Base-by-base conservation (phyloP, 2,329 filamentous ascomycete species). In the Arthrobotrys entomopaga region DNA sequence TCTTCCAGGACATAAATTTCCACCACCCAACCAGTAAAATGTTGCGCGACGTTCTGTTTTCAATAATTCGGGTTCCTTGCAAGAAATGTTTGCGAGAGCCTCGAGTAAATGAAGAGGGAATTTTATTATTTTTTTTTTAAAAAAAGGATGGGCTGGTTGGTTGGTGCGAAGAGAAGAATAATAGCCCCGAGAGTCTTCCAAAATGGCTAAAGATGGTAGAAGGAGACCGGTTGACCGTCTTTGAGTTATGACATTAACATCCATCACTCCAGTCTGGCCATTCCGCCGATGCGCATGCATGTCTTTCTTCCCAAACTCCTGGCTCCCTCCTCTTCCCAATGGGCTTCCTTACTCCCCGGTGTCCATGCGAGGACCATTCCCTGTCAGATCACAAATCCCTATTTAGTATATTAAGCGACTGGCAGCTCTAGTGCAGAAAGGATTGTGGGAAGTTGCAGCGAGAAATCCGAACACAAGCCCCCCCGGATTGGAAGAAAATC, bases 371-470 rank as follows among this genome's bases (percentile, higher is more conserved):
- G 70, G 58, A 34, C 43, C 63, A 64, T 74, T 74, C 70, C 70
- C 63, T 67, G 70, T 74, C 70, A 74, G 67, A 66, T 74, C 70
- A 66, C 70, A 67, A 58, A 63, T 50, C 70, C 70, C 67, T 67
- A 74, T 74, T 74, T 64, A 74, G 70, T 57, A 74, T 74, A 64
- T 74, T 74, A 74, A 74, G 70, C 70, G 70, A 74, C 57, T 67
- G 57, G 57, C 56, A 63, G 57, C 48, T 58, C 29, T 29, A 54
- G 64, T 57, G 70, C 19, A 65, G n/a, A 58, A 58, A 52, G 70
- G 70, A 74, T 74, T 74, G 57, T 74, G 63, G 70, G 70, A 74
- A 74, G 70, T 58, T 74, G 70, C 70, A 59, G 63, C 34, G 70
- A 74, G 70, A 74, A 74, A 74, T 57, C 70, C 61, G 63, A 66